Evolutionary conservation across 2,329 filamentous ascomycete species (phyloP).

Genomic region (Cordyceps cateniannulata): DNA sequence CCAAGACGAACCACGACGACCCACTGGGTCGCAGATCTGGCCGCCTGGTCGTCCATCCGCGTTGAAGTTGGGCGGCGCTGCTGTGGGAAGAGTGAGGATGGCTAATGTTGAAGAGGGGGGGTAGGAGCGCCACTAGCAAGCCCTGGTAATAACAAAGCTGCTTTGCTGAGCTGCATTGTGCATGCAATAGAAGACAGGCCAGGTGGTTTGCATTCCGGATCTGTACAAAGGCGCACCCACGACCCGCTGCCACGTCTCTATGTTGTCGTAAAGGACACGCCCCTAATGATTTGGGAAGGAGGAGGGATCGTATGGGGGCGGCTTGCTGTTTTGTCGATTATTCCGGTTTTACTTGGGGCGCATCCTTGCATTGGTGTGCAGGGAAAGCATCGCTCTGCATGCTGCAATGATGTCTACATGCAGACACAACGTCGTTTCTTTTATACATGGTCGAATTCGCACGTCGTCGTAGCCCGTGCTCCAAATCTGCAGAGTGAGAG

Average conservation of each 20-base stretch:
- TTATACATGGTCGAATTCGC: not conserved
- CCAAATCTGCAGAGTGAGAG: not conserved
- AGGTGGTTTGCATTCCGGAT: conserved; percentile 10
- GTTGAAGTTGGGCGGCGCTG: conserved; percentile 9
- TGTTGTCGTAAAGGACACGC: not conserved
- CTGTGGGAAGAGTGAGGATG: conserved; percentile 1
- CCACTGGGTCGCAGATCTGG: conserved; percentile 36
- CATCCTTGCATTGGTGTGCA: not conserved
- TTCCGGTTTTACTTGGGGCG: conserved; percentile 3
- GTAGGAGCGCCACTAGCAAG: conserved; percentile 14
- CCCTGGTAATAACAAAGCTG: conserved; percentile 23
- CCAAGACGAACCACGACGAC: conserved; percentile 32
- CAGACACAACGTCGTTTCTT: not conserved
- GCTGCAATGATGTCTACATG: not conserved
- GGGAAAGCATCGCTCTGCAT: not conserved
- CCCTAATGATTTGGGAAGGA: not conserved
- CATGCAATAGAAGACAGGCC: conserved; percentile 13
- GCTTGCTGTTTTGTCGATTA: not conserved
- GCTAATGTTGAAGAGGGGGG: not conserved
- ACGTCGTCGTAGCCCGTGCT: not conserved
- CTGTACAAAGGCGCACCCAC: conserved; percentile 11
- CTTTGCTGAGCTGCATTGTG: conserved; percentile 17
- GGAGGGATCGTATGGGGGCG: conserved; percentile 2
- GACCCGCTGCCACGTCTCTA: conserved; percentile 13
- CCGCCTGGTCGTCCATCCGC: conserved; percentile 18